Percentiles rank a stretch among this genome's conserved stretches.
phyloP scores from a whole-genome alignment of 1,284 basidiomycete genomes.

The Cryptococcus amylolentus region DNA sequence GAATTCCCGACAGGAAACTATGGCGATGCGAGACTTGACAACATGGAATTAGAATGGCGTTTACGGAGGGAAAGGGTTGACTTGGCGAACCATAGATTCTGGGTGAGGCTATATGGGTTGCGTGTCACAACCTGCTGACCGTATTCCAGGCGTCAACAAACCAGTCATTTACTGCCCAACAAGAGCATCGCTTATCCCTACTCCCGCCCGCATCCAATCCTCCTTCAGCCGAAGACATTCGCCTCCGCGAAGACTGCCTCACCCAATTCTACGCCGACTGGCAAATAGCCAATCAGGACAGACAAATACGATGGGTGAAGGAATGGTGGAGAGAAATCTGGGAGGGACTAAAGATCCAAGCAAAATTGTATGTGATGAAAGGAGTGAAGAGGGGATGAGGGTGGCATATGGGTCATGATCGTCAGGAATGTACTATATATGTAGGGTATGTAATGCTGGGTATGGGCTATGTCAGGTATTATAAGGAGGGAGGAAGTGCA shows the following conservation, averaged over 20 bases:
- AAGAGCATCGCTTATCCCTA: slow-evolving; percentile 28
- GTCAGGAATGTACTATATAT: not conserved
- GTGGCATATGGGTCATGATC: not conserved
- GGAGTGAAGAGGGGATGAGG: slow-evolving; percentile 13
- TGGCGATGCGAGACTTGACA: slow-evolving; percentile 19
- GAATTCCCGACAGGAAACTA: slow-evolving; percentile 30
- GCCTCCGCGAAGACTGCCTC: slow-evolving; percentile 33
- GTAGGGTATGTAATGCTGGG: not conserved
- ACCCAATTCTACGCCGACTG: slow-evolving; percentile 46
- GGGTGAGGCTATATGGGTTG: slow-evolving; percentile 26
- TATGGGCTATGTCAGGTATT: not conserved
- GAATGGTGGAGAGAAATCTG: slow-evolving; percentile 47
- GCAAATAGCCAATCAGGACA: slow-evolving; percentile 37
- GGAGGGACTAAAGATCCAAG: slow-evolving; percentile 39
- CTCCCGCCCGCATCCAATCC: slow-evolving; percentile 34
- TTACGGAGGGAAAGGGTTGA: slow-evolving; percentile 43
- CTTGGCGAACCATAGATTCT: slow-evolving; percentile 45
- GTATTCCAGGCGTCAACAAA: slow-evolving; percentile 34
- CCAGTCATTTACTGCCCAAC: slow-evolving; percentile 34
- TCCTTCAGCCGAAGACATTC: slow-evolving; percentile 31
- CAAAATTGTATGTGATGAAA: slow-evolving; percentile 26
- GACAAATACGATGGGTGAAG: slow-evolving; percentile 37
- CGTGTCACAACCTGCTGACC: no score
- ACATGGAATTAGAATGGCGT: slow-evolving; percentile 40
- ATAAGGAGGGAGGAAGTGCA: slow-evolving; percentile 10